Evolutionary conservation across 371 early-diverging fungal genomes (phyloP).

Genomic region (Blyttiomyces sp.): DNA sequence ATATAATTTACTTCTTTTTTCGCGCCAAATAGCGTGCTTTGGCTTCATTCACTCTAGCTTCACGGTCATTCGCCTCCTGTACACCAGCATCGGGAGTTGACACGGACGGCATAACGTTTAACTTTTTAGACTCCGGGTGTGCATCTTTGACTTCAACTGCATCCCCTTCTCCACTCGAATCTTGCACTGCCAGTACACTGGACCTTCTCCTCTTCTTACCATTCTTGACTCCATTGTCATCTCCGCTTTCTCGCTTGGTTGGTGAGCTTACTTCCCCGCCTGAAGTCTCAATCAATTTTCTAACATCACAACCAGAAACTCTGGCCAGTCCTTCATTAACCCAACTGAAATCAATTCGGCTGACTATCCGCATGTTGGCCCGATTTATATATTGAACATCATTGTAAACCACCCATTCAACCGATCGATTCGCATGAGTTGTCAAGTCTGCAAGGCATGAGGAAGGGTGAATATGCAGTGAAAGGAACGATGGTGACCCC

Average conservation of each 20-base stretch:
- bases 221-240: neutral
- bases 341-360: constrained; percentile 39
- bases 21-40: constrained; percentile 18
- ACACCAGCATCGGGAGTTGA: neutral
- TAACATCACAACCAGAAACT: constrained; percentile 12
- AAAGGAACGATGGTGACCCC: constrained; percentile 42
- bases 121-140: neutral
- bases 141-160: neutral
- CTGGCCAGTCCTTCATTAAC: constrained; percentile 26
- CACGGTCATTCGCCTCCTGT: constrained; percentile 3
- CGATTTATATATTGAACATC: constrained; percentile 44
- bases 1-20: constrained; percentile 2
- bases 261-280: neutral
- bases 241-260: neutral
- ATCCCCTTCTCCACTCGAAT: neutral
- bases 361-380: constrained; percentile 39
- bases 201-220: neutral
- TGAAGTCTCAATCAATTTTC: neutral
- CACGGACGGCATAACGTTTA: neutral
- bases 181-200: neutral
- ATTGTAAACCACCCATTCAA: constrained; percentile 79
- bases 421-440: constrained; percentile 22
- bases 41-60: constrained; percentile 10
- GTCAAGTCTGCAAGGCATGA: constrained; percentile 33
- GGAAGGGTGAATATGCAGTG: constrained; percentile 64